phyloP scores from a whole-genome alignment of 306 rosid genomes.

The Argentina anserina region DNA sequence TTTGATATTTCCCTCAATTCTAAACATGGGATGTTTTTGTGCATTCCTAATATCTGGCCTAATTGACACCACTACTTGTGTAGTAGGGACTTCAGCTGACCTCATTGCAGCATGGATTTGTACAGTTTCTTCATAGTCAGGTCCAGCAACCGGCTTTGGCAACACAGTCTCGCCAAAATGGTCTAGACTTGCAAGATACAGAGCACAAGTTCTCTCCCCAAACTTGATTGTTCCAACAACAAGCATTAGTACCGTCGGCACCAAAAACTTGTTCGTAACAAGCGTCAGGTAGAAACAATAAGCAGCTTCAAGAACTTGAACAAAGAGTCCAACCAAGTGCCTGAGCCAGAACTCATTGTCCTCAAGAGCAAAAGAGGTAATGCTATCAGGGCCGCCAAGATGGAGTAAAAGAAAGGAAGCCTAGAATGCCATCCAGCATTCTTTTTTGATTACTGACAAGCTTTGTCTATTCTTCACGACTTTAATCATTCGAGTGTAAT shows the following conservation, averaged over 20 bases:
- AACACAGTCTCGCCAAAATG: conserved; percentile 19
- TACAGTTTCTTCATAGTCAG: conserved; percentile 26
- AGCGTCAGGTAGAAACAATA: conserved; percentile 14
- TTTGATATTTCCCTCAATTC: background rate
- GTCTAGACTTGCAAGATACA: conserved; percentile 30
- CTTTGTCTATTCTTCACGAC: no score
- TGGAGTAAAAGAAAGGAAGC: conserved; percentile 33
- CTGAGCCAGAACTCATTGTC: conserved; percentile 38
- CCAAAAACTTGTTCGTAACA: background rate
- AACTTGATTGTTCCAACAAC: conserved; percentile 28
- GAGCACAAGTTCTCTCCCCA: conserved; percentile 26
- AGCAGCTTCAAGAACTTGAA: conserved; percentile 19
- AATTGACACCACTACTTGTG: no score
- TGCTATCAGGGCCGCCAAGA: conserved; percentile 35
- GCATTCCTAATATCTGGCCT: background rate
- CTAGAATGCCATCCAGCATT: conserved; percentile 32
- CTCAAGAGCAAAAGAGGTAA: conserved; percentile 35
- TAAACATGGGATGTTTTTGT: background rate
- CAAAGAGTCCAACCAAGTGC: conserved; percentile 12
- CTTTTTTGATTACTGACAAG: no score
- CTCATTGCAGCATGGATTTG: background rate
- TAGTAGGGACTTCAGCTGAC: background rate
- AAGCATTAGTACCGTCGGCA: conserved; percentile 12
- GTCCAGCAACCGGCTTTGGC: conserved; percentile 21
- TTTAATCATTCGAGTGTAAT: no score